phyloP scores from a whole-genome alignment of 306 rosid species.

The Begonia fuchsioides region DNA sequence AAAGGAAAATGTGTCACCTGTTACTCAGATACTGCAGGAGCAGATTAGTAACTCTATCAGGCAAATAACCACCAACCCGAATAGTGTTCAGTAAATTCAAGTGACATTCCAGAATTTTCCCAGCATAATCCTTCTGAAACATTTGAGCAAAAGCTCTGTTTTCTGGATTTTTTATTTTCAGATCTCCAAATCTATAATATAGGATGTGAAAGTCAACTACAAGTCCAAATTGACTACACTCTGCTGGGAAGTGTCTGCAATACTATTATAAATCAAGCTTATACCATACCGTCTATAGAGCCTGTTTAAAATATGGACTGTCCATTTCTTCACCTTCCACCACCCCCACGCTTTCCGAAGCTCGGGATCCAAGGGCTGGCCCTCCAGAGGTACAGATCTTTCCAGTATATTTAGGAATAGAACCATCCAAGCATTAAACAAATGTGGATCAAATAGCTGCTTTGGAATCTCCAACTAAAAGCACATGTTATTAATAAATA shows the following conservation, averaged over 20 bases:
- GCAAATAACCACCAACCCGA: constrained; percentile 81
- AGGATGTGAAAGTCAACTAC: neutral
- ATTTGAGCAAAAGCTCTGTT: constrained; percentile 85
- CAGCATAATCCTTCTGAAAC: constrained; percentile 88
- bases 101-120: constrained; percentile 86
- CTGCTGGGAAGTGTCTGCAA: neutral
- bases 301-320: constrained; percentile 84
- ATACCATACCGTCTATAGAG: constrained; percentile 68
- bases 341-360: constrained; percentile 89
- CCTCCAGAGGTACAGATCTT: constrained; percentile 87
- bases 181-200: constrained; percentile 65
- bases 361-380: constrained; percentile 81
- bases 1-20: constrained; percentile 32
- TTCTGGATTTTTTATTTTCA: constrained; percentile 87
- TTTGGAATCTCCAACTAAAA: constrained; percentile 95
- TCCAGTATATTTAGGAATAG: constrained; percentile 73
- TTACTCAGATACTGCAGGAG: constrained; percentile 86
- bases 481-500: neutral
- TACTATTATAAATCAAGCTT: no score
- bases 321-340: constrained; percentile 99
- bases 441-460: constrained; percentile 62
- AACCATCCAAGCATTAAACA: constrained; percentile 93
- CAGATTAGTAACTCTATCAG: constrained; percentile 84
- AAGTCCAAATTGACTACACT: neutral
- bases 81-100: constrained; percentile 65